A percentile compares a stretch with the other conserved stretches of the same genome.
Evolutionary conservation across 2,329 filamentous ascomycete genomes (phyloP).

Genomic region (Fusarium mexicanum): DNA sequence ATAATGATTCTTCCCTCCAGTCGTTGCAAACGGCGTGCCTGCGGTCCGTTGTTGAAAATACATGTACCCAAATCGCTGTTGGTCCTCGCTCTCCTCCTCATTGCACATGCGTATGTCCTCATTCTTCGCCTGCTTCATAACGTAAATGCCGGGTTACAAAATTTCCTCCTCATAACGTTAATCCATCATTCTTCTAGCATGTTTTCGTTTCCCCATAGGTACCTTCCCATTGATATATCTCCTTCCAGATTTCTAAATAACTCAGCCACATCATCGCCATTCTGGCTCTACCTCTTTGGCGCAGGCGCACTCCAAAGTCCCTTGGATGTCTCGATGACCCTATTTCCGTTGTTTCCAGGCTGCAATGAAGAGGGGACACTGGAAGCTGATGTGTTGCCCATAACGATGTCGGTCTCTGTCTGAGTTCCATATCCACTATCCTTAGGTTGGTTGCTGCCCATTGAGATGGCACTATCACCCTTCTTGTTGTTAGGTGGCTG

Average conservation of each 20-base stretch:
- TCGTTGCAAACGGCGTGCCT: constrained; percentile 27
- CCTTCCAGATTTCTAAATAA: background rate
- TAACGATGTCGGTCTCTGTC: constrained; percentile 51
- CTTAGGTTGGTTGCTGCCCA: constrained; percentile 47
- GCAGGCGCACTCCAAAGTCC: constrained; percentile 65
- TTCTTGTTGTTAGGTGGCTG: constrained; percentile 44
- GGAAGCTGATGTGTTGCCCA: constrained; percentile 55
- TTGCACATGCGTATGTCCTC: background rate
- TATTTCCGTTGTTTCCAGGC: constrained; percentile 65
- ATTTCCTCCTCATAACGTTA: background rate
- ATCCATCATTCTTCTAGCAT: background rate
- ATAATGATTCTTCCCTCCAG: background rate
- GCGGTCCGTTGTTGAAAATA: constrained; percentile 20
- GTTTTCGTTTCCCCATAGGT: background rate
- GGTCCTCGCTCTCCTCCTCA: background rate
- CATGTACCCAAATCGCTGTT: constrained; percentile 3
- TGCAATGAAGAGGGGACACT: constrained; percentile 61
- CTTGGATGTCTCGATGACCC: constrained; percentile 70
- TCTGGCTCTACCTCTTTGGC: constrained; percentile 38
- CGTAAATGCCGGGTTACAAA: background rate
- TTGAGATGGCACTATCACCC: constrained; percentile 58
- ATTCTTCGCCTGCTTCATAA: background rate
- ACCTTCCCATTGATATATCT: background rate
- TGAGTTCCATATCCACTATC: constrained; percentile 63
- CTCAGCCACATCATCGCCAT: background rate